Conservation (phyloP, 2,329 filamentous ascomycete genomes). For the Colletotrichum sp. region DNA sequence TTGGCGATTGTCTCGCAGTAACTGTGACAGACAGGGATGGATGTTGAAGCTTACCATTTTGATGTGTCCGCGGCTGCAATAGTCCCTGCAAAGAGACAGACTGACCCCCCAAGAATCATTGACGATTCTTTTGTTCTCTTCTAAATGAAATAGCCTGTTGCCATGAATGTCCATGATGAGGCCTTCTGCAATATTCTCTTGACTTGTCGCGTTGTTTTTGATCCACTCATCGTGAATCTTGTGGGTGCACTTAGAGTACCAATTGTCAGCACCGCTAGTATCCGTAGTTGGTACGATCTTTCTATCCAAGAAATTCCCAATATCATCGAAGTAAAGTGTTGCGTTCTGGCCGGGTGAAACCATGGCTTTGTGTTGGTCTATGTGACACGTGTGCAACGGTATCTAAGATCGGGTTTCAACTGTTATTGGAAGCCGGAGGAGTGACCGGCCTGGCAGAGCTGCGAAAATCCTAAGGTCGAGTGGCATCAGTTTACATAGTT, state of each 20-base stretch:
- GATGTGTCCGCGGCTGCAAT: neutral
- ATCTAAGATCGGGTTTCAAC: neutral
- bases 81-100: neutral
- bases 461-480: rapidly evolving
- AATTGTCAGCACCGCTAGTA: neutral
- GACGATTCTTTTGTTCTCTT: neutral
- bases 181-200: neutral
- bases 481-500: neutral
- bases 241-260: neutral
- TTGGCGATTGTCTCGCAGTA: neutral
- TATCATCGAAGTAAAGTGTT: neutral
- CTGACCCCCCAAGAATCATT: neutral
- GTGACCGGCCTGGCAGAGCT: neutral
- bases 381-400: neutral
- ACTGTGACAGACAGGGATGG: rapidly evolving
- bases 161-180: neutral
- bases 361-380: neutral
- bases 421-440: neutral
- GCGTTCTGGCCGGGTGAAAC: neutral
- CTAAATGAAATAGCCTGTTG: neutral
- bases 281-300: rapidly evolving
- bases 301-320: rapidly evolving
- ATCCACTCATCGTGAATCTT: neutral
- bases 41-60: neutral
- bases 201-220: neutral